phyloP scores from a whole-genome alignment of 352 stramenopile species.

The Pseudoperonospora humuli region DNA sequence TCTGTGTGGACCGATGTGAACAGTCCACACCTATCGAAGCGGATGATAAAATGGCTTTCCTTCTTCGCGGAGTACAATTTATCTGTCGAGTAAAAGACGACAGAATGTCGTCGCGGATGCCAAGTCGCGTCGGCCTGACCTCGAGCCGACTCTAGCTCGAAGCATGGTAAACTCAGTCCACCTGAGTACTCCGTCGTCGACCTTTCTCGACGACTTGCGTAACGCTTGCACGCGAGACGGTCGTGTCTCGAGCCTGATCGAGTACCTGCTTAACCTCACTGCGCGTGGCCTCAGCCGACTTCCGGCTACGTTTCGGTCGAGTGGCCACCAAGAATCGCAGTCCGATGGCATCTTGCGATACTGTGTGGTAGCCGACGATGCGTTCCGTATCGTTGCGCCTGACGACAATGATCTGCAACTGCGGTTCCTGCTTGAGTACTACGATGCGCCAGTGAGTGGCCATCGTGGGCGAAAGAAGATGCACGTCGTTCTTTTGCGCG shows the following conservation, averaged over 20 bases:
- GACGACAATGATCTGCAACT: not conserved
- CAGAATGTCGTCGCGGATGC: constrained; percentile 1
- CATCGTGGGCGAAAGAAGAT: constrained; percentile 16
- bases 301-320: too few relatives aligned
- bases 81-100: not conserved
- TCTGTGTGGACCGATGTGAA: not conserved
- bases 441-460: not conserved
- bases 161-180: not conserved
- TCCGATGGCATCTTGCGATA: not conserved
- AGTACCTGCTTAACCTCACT: too few relatives aligned
- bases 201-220: not conserved
- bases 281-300: too few relatives aligned
- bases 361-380: not conserved
- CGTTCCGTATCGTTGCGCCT: not conserved
- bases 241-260: not conserved
- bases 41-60: constrained; percentile 17
- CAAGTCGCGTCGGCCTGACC: not conserved
- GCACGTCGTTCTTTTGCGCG: constrained; percentile 1
- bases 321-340: too few relatives aligned
- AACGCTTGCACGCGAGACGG: not conserved
- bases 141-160: not conserved
- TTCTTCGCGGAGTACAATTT: constrained; percentile 22
- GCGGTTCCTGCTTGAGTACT: too few relatives aligned
- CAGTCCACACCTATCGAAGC: constrained; percentile 1
- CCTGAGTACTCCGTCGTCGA: not conserved